Evolutionary conservation across 371 early-diverging fungal genomes (phyloP).

Genomic region (Zopfochytrium polystomum): DNA sequence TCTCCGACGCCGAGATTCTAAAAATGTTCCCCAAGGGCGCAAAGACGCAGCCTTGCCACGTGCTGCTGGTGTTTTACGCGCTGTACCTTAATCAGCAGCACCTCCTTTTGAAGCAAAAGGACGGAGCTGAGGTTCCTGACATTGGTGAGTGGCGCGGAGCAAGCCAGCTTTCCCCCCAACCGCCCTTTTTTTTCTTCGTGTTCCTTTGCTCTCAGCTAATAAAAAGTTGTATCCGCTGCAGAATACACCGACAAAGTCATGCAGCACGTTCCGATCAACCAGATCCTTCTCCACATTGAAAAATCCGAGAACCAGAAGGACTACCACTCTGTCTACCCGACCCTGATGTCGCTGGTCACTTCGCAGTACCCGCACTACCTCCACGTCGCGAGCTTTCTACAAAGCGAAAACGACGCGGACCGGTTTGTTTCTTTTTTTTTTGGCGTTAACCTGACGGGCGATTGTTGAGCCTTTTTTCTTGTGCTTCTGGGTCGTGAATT

Average conservation of each 20-base stretch:
- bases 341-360: slow-evolving; percentile 45
- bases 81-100: slow-evolving; percentile 38
- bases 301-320: slow-evolving; percentile 22
- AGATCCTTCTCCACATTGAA: slow-evolving; percentile 36
- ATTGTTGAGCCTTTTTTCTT: neutral
- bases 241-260: slow-evolving; percentile 45
- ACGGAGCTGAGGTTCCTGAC: neutral
- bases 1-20: slow-evolving; percentile 24
- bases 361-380: slow-evolving; percentile 50
- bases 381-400: slow-evolving; percentile 31
- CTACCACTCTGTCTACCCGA: slow-evolving; percentile 43
- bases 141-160: neutral
- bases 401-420: slow-evolving; percentile 23
- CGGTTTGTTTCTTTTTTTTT: slow-evolving; percentile 7
- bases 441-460: neutral
- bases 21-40: slow-evolving; percentile 14
- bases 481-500: neutral
- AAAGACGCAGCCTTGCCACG: slow-evolving; percentile 28
- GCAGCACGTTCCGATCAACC: slow-evolving; percentile 45
- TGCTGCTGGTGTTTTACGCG: slow-evolving; percentile 40
- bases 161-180: neutral
- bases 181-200: neutral
- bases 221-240: neutral
- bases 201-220: slow-evolving; percentile 16
- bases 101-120: slow-evolving; percentile 24